A percentile compares a stretch with the other conserved stretches of the same genome.
Evolutionary conservation across 1,139 yeast species (phyloP).

Genomic region (Scheffersomyces illinoinensis): DNA sequence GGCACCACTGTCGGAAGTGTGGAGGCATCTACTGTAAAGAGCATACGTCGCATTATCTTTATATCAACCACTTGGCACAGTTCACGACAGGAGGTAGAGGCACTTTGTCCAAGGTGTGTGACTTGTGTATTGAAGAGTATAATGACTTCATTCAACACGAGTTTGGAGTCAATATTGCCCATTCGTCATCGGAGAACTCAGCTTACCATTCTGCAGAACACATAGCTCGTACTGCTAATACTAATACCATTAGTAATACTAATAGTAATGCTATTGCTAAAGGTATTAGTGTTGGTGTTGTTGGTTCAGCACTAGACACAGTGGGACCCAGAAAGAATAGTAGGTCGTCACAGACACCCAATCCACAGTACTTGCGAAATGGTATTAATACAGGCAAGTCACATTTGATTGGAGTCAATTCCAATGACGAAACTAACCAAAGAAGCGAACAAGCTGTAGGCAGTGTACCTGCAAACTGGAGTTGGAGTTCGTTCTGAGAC

Average conservation of each 20-base stretch:
- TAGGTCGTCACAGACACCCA: slow-evolving; percentile 1
- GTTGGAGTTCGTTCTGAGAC: slow-evolving; percentile 65
- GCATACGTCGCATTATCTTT: slow-evolving; percentile 54
- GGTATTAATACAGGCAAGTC: neutral
- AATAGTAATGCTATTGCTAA: neutral
- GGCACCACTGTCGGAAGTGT: slow-evolving; percentile 93
- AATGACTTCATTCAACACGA: slow-evolving; percentile 49
- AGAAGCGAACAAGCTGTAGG: slow-evolving; percentile 42
- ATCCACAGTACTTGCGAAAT: neutral
- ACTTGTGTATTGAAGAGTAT: slow-evolving; percentile 69
- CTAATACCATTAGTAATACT: slow-evolving; percentile 8
- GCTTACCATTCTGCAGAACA: neutral
- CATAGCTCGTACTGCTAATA: neutral
- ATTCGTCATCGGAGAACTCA: neutral
- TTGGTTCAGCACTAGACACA: neutral
- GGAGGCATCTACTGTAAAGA: slow-evolving; percentile 88
- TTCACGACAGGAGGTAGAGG: slow-evolving; percentile 78
- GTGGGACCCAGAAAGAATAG: neutral
- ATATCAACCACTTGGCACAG: slow-evolving; percentile 69
- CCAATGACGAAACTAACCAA: neutral
- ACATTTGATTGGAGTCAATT: neutral
- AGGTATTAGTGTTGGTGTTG: neutral
- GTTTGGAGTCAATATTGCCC: slow-evolving; percentile 31
- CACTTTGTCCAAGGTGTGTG: slow-evolving; percentile 76
- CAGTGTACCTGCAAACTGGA: slow-evolving; percentile 76